These are phyloP conservation scores for Leccinum rimulosum DNA, from an alignment of 768 basidiomycete genomes.

Conservation along the genomic window DNA sequence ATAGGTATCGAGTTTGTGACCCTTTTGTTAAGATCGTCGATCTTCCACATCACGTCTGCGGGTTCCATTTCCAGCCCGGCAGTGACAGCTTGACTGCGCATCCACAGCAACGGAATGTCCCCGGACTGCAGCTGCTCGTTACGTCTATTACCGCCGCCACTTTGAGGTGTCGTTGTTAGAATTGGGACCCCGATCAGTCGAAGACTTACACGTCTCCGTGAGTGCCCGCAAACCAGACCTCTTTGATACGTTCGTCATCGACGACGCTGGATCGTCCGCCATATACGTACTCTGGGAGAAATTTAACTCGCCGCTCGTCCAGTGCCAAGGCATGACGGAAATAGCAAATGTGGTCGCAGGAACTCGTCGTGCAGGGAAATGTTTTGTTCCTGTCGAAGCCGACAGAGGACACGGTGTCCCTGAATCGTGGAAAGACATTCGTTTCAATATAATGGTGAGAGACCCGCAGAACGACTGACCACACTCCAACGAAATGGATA, in stretches of 20 bases:
- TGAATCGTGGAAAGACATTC: constrained; percentile 8
- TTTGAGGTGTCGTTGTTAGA: constrained; percentile 1
- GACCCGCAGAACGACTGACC: constrained; percentile 27
- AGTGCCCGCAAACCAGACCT: constrained; percentile 43
- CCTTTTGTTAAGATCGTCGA: constrained; percentile 24
- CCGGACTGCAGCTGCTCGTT: constrained; percentile 29
- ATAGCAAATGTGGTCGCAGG: constrained; percentile 35
- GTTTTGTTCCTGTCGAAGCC: constrained; percentile 33
- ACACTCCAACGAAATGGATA: constrained; percentile 45
- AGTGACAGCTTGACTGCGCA: constrained; percentile 29
- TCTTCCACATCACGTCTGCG: constrained; percentile 28
- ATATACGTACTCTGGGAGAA: constrained; percentile 42
- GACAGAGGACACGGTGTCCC: constrained; percentile 50
- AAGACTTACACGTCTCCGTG: constrained; percentile 39
- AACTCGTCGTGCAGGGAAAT: constrained; percentile 32
- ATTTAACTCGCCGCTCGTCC: constrained; percentile 48
- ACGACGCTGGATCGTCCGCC: constrained; percentile 19
- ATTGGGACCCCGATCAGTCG: neutral
- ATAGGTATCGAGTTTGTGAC: constrained; percentile 16
- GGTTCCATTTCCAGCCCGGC: constrained; percentile 25
- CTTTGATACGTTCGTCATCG: constrained; percentile 32
- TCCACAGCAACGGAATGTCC: constrained; percentile 31
- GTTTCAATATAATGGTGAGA: neutral
- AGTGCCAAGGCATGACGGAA: constrained; percentile 49
- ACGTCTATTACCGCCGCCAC: constrained; percentile 28